A percentile compares a stretch with the other conserved stretches of the same genome.
Conservation (phyloP, 257 asterid genomes). For the Catharanthus roseus region DNA sequence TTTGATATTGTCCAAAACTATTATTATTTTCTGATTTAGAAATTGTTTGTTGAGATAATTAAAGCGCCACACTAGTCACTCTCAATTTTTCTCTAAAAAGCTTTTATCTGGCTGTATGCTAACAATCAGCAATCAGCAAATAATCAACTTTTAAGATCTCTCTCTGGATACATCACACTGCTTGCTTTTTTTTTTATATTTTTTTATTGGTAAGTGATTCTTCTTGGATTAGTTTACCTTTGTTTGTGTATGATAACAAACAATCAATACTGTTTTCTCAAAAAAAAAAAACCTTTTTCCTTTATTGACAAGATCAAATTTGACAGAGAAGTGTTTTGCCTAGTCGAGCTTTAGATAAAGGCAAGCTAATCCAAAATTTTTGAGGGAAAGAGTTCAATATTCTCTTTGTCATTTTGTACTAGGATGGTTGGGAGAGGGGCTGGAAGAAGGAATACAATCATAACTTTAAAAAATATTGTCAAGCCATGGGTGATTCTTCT, state of each 20-base stretch:
- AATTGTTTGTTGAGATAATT: too few relatives aligned
- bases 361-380: background rate
- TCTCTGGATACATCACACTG: constrained; percentile 30
- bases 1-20: too few relatives aligned
- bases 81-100: too few relatives aligned
- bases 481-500: background rate
- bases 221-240: background rate
- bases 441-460: background rate
- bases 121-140: too few relatives aligned
- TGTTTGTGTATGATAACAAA: background rate
- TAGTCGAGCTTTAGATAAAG: background rate
- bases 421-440: background rate
- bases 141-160: constrained; percentile 33
- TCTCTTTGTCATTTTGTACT: background rate
- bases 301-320: background rate
- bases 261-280: background rate
- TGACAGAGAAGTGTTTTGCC: background rate
- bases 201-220: constrained; percentile 28
- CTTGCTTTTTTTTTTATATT: too few relatives aligned
- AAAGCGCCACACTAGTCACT: too few relatives aligned
- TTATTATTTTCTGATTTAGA: too few relatives aligned
- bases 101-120: too few relatives aligned
- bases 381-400: background rate
- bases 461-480: background rate
- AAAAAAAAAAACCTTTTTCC: too few relatives aligned